Evolutionary conservation across 345 rosid species (phyloP).

Genomic region (Gossypium turneri): DNA sequence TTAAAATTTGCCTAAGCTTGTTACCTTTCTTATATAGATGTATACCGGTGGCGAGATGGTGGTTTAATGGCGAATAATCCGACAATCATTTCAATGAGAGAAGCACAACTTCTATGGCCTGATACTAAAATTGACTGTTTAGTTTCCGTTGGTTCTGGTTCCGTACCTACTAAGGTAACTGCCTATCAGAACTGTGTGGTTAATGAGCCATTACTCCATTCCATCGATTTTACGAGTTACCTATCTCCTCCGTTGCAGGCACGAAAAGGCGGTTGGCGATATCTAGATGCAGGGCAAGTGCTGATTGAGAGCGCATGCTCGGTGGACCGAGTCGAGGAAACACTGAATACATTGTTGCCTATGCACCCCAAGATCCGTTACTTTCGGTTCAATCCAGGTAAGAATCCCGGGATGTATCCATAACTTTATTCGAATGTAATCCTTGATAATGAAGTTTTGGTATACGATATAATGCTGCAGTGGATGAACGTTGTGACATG

Average conservation of each 20-base stretch:
- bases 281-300: constrained; percentile 94
- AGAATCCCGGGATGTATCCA: neutral
- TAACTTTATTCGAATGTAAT: too few species aligned
- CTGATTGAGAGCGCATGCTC: constrained; percentile 97
- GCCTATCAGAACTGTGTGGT: neutral
- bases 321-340: constrained; percentile 93
- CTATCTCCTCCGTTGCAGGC: constrained; percentile 32
- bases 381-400: constrained; percentile 92
- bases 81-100: constrained; percentile 82
- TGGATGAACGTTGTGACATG: constrained; percentile 95
- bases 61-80: constrained; percentile 98
- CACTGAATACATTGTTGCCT: constrained; percentile 79
- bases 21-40: constrained; percentile 36
- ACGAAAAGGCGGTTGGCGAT: constrained; percentile 98
- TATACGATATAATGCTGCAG: constrained; percentile 31
- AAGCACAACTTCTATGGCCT: constrained; percentile 99
- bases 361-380: constrained; percentile 90
- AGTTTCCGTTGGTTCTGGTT: constrained; percentile 93
- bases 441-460: neutral
- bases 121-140: constrained; percentile 89
- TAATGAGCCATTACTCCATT: too few species aligned
- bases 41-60: constrained; percentile 97
- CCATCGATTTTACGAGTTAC: neutral
- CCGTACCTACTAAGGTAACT: constrained; percentile 86
- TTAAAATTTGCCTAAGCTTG: too few species aligned